Conservation (phyloP, 2,329 filamentous ascomycete genomes). For the Aspergillus niger region DNA sequence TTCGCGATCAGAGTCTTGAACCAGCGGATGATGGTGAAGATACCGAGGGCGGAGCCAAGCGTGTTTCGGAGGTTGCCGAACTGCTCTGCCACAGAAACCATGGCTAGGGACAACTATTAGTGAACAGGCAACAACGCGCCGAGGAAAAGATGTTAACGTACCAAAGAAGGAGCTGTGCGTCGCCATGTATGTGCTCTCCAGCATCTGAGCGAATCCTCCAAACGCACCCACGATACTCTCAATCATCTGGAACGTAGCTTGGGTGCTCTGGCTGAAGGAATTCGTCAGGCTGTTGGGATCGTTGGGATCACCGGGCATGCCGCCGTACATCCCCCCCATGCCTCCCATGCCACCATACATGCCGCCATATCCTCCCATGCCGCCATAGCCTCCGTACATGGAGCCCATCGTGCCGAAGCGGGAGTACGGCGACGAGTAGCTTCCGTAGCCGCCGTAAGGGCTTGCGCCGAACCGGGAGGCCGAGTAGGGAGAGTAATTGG, state of each 20-base stretch:
- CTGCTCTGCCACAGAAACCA: conserved; percentile 97
- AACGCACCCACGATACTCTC: conserved; percentile 96
- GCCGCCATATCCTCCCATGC: conserved; percentile 48
- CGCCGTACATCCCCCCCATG: conserved; percentile 51
- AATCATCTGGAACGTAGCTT: conserved; percentile 96
- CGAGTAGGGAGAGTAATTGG: conserved; percentile 71
- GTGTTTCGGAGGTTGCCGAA: conserved; percentile 92
- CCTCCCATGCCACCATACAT: conserved; percentile 53
- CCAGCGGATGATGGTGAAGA: conserved; percentile 96
- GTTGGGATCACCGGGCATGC: conserved; percentile 68
- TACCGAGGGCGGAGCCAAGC: conserved; percentile 87
- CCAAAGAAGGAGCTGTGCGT: conserved; percentile 98
- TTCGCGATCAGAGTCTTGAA: conserved; percentile 88
- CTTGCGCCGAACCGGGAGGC: conserved; percentile 59
- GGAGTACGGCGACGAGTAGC: conserved; percentile 60
- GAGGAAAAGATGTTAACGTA: conserved; percentile 51
- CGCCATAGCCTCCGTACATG: conserved; percentile 36
- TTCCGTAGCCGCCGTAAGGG: conserved; percentile 52
- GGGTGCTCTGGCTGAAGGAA: conserved; percentile 90
- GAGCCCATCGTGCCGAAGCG: conserved; percentile 53
- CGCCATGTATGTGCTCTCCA: conserved; percentile 99
- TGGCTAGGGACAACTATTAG: conserved; percentile 59
- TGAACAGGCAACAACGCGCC: neutral
- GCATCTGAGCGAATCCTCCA: conserved; percentile 97
- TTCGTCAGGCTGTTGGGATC: conserved; percentile 94